A percentile compares a stretch with the other conserved stretches of the same genome.
Evolutionary conservation across 257 asterid genomes (phyloP).

Genomic region (Perilla frutescens): DNA sequence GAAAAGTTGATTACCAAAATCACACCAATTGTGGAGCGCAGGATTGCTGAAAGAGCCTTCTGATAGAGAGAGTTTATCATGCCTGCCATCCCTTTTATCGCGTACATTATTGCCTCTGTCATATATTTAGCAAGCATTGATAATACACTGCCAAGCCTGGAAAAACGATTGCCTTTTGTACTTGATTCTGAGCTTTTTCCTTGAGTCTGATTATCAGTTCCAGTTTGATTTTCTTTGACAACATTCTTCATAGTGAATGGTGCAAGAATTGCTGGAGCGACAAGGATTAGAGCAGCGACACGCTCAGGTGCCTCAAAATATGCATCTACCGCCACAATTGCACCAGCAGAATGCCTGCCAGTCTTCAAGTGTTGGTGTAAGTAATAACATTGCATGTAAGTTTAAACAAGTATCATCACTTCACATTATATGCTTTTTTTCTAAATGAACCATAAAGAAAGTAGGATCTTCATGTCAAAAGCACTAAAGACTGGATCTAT

Average conservation of each 20-base stretch:
- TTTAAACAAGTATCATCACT: neutral
- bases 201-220: slow-evolving; percentile 44
- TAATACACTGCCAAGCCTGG: slow-evolving; percentile 44
- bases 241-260: slow-evolving; percentile 50
- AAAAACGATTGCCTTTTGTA: slow-evolving; percentile 41
- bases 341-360: slow-evolving; percentile 96
- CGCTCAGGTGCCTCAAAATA: slow-evolving; percentile 93
- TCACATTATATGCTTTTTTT: neutral
- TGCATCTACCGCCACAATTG: slow-evolving; percentile 85
- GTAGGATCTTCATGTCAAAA: slow-evolving; percentile 7
- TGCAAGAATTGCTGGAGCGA: slow-evolving; percentile 89
- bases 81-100: slow-evolving; percentile 62
- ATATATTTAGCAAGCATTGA: slow-evolving; percentile 51
- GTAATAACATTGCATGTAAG: neutral
- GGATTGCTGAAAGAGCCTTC: slow-evolving; percentile 67
- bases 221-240: slow-evolving; percentile 43
- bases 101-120: slow-evolving; percentile 43
- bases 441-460: neutral
- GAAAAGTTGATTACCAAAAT: slow-evolving; percentile 59
- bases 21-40: slow-evolving; percentile 79
- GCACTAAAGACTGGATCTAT: neutral
- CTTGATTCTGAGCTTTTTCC: slow-evolving; percentile 46
- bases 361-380: slow-evolving; percentile 38
- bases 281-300: slow-evolving; percentile 90
- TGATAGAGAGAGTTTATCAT: slow-evolving; percentile 64